Evolutionary conservation across 257 asterid species (phyloP), one percentile per base, ranked within the genome.

Genomic region (Eucommia ulmoides): DNA sequence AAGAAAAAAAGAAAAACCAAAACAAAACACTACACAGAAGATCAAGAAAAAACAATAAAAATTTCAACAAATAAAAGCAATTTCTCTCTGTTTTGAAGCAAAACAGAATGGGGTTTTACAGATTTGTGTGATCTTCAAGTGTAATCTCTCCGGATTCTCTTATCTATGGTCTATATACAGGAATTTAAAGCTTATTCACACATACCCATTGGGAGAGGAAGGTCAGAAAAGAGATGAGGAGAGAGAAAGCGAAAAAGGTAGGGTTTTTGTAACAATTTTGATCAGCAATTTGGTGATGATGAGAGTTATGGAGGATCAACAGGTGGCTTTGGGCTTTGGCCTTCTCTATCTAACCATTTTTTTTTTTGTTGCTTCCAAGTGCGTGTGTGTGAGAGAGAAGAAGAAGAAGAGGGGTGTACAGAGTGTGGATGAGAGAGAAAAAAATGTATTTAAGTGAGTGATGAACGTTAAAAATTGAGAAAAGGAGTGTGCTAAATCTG

Each of bases 161-260:
- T 45, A 42, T 23, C 35, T 19, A 63, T 60, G 70, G 49, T 22
- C n/a, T 51, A 25, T 26, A 52, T 58, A 23, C 41, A 54, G 49
- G 19, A 41, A 63, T 21, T n/a, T 29, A 29, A 29, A 29, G 38
- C 7, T 64, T 66, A 71, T 35, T 49, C 33, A 61, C 58, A 60
- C 63, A 64, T 59, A 46, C 75, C 72, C 81, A 74, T 67, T 65
- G 61, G 66, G 59, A 58, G 70, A 65, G 70, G 67, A 63, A 41
- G 65, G 72, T 41, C 64, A 74, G 72, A 42, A 42, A 42, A 6
- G 20, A 42, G 48, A 42, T 2, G 16, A 38, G 16, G 48, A n/a
- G 4, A 2, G 19, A 16, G 9, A 42, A 16, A 18, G 48, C 8
- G 9, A 18, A 42, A 6, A 38, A 38, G 14, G 3, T 14, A 10